Evolutionary conservation across 768 basidiomycete species (phyloP), one percentile per base, ranked within the genome.

Genomic region (Suillus plorans): DNA sequence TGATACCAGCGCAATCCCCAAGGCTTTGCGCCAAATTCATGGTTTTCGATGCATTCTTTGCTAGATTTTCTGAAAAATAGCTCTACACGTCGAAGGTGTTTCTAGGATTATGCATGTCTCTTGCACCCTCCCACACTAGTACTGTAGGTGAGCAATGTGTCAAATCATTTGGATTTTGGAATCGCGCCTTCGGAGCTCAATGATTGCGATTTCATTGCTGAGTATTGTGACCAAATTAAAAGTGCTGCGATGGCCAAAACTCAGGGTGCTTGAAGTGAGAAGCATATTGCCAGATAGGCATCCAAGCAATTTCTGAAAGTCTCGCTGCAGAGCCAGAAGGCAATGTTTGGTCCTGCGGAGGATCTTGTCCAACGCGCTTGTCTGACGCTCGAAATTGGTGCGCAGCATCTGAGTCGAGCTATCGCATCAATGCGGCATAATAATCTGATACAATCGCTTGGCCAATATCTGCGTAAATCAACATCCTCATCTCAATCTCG

Each of bases 401-500:
- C 5, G 13, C 22, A 14, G 22, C 1, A 37, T 37, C 36, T 6
- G 1, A 37, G 36, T 37, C 7, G 9, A 36, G 36, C 36, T 31
- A 31, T 31, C 13, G 12, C 37, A 12, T 12, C 12, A 2, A 44
- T 31, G 28, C 7, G 18, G 16, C 44, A 44, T 18, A 9, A 44
- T 20, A 18, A 44, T 44, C 42, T 20, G 47, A 47, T 22, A n/a
- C 31, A 31, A 47, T 53, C 18, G 5, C 31, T 20, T 34, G 13
- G 20, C 12, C 6, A 20, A 55, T 5, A 3, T 34, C 10, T 55
- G 53, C 20, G 5, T 5, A 55, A 34, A 12, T 55, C 31, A 55
- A 31, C 57, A 58, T 42, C 39, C 12, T 59, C 58, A 42, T 42
- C 18, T 42, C 58, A 62, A 62, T 66, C 47, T 41, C 25, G 4